Conservation (phyloP, 768 basidiomycete species). For the Termitomyces bulborhizus region DNA sequence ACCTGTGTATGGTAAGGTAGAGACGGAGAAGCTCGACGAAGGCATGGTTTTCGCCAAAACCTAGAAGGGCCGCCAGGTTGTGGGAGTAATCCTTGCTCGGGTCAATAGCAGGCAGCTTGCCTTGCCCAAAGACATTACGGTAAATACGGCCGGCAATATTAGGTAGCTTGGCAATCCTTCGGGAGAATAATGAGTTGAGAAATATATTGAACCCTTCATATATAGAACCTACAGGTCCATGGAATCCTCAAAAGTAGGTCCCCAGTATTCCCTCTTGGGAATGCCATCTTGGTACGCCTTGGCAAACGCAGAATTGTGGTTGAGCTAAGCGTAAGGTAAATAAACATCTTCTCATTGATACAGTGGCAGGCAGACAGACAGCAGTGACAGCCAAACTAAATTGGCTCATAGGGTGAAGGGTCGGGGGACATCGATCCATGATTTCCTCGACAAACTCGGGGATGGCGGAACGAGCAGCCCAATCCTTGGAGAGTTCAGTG, state of each 20-base stretch:
- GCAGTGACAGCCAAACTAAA: slow-evolving; percentile 96
- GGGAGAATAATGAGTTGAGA: slow-evolving; percentile 3
- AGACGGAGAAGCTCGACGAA: slow-evolving; percentile 94
- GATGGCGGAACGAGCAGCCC: slow-evolving; percentile 89
- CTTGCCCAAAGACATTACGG: slow-evolving; percentile 81
- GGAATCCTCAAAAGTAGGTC: slow-evolving; percentile 82
- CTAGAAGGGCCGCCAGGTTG: slow-evolving; percentile 87
- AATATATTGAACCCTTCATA: neutral
- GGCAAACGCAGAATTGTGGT: slow-evolving; percentile 95
- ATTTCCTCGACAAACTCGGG: slow-evolving; percentile 96
- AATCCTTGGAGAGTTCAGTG: slow-evolving; percentile 79
- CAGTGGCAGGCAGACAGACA: slow-evolving; percentile 32
- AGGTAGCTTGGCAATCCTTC: slow-evolving; percentile 91
- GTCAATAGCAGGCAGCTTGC: slow-evolving; percentile 86
- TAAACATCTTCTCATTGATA: neutral
- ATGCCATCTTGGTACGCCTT: slow-evolving; percentile 91
- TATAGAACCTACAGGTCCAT: slow-evolving; percentile 65
- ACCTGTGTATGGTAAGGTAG: slow-evolving; percentile 97
- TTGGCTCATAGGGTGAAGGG: slow-evolving; percentile 98
- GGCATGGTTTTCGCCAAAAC: slow-evolving; percentile 79
- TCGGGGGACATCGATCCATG: slow-evolving; percentile 87
- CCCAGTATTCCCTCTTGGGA: slow-evolving; percentile 96
- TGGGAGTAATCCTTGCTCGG: slow-evolving; percentile 78
- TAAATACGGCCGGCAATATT: slow-evolving; percentile 94
- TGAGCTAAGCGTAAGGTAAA: slow-evolving; percentile 43